Conservation (phyloP, 2,329 filamentous ascomycete species). For the Epichloe brachyelytri region DNA sequence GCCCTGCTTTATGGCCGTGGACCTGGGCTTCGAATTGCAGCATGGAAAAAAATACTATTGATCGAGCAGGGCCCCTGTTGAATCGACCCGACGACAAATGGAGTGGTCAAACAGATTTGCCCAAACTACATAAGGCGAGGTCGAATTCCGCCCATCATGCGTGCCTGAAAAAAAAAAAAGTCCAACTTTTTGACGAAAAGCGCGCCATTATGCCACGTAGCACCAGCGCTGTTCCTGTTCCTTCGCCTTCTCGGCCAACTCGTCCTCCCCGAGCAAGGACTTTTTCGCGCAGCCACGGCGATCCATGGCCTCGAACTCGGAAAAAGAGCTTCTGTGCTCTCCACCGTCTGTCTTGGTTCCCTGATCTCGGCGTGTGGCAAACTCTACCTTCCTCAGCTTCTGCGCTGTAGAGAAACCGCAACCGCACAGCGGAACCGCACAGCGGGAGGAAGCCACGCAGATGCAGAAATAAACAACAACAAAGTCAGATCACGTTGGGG, state of each 20-base stretch:
- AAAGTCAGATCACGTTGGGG: too few relatives aligned
- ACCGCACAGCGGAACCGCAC: too few relatives aligned
- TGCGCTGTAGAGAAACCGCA: too few relatives aligned
- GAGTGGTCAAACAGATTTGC: not conserved
- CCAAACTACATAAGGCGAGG: not conserved
- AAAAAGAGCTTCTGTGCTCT: not conserved
- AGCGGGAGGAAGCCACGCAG: too few relatives aligned
- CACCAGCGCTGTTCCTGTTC: not conserved
- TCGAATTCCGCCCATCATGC: not conserved
- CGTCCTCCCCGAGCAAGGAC: not conserved
- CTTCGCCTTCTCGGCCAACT: not conserved
- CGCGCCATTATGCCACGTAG: not conserved
- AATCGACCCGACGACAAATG: not conserved
- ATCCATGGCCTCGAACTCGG: not conserved
- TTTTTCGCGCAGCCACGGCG: not conserved
- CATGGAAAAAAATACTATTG: too few relatives aligned
- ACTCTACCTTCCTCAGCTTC: too few relatives aligned
- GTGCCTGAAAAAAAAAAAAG: not conserved
- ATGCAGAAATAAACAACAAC: too few relatives aligned
- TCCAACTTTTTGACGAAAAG: not conserved
- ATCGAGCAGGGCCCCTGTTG: too few relatives aligned
- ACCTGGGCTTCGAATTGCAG: too few relatives aligned
- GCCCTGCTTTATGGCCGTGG: too few relatives aligned
- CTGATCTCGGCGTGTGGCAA: too few relatives aligned
- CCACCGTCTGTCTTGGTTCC: too few relatives aligned